phyloP scores from a whole-genome alignment of 2,329 filamentous ascomycete genomes.

The Neonectria magnoliae region DNA sequence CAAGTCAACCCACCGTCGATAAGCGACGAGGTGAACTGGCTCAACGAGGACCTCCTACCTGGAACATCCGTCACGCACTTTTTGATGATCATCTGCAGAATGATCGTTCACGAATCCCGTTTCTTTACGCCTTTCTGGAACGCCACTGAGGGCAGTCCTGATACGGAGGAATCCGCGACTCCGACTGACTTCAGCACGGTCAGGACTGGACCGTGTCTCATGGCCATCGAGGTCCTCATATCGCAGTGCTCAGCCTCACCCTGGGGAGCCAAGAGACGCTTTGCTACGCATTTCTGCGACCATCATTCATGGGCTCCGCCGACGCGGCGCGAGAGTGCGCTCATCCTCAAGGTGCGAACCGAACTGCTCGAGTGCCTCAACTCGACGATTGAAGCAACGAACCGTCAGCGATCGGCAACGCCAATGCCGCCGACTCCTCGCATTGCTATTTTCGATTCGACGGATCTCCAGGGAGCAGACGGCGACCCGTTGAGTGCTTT shows the following conservation, averaged over 20 bases:
- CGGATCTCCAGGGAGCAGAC: background rate
- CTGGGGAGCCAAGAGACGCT: background rate
- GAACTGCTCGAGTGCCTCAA: background rate
- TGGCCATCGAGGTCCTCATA: background rate
- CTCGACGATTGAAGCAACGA: background rate
- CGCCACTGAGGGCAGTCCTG: background rate
- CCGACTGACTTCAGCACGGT: background rate
- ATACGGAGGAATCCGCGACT: background rate
- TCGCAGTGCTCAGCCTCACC: background rate
- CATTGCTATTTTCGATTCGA: background rate
- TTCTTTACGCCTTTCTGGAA: background rate
- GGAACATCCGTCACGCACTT: slow-evolving; percentile 2
- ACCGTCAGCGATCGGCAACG: background rate
- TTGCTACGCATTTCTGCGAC: background rate
- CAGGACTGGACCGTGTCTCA: background rate
- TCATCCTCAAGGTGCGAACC: background rate
- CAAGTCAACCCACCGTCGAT: background rate
- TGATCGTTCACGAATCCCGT: background rate
- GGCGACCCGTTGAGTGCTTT: background rate
- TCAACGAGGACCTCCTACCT: background rate
- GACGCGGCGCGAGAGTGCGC: background rate
- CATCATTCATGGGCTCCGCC: slow-evolving; percentile 10
- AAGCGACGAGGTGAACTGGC: background rate
- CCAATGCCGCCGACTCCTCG: background rate
- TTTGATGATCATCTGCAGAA: slow-evolving; percentile 11